phyloP scores from a whole-genome alignment of 495 filamentous ascomycete species.

The Xylaria castorea region DNA sequence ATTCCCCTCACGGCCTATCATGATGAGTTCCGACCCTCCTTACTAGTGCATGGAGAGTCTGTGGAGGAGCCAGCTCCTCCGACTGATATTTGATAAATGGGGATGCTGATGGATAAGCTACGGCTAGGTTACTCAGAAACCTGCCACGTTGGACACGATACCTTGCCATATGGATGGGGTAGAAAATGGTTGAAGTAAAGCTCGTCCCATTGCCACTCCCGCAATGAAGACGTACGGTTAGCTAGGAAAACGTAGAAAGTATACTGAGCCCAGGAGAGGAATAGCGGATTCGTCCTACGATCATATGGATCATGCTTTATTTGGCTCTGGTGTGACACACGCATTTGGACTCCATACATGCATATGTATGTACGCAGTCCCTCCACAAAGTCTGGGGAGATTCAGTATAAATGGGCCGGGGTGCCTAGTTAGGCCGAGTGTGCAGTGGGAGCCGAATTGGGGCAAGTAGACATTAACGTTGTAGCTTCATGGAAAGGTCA shows the following conservation, averaged over 20 bases:
- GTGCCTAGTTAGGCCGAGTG: background rate
- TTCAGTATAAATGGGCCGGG: background rate
- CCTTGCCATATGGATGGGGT: background rate
- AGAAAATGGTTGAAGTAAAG: background rate
- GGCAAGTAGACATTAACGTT: background rate
- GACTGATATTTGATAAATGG: background rate
- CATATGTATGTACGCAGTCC: background rate
- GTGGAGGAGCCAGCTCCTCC: constrained; percentile 5
- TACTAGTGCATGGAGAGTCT: background rate
- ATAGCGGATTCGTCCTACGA: background rate
- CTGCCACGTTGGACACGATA: background rate
- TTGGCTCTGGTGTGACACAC: background rate
- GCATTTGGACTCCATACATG: background rate
- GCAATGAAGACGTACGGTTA: background rate
- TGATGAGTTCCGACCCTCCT: constrained; percentile 16
- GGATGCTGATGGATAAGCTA: background rate
- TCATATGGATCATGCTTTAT: background rate
- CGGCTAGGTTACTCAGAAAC: background rate
- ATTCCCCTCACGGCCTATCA: constrained; percentile 14
- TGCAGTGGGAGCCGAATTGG: background rate
- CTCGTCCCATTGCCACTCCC: background rate
- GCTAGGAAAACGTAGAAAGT: background rate
- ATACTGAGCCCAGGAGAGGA: background rate
- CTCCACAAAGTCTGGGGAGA: background rate
- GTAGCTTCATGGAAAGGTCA: constrained; percentile 12